Evolutionary conservation across 306 rosid species (phyloP), one percentile per base, ranked within the genome.

Genomic region (Senna siamea): DNA sequence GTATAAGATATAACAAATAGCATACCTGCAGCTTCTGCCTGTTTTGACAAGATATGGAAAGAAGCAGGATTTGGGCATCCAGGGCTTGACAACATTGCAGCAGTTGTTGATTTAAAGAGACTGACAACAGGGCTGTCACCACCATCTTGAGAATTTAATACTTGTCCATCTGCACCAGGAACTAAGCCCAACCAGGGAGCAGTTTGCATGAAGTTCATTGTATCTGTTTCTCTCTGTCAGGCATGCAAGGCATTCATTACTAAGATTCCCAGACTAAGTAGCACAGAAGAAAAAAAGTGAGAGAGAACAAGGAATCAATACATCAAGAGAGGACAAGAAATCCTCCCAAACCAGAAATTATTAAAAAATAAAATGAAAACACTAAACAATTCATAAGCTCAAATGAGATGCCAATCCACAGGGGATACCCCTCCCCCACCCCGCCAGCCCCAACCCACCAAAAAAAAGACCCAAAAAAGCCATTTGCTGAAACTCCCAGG

Each of bases 21-120:
- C 73, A 76, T 46, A 94, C 98, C 98, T 82, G 98, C 97, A 81
- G 98, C 98, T 88, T 94, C 98, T 69, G 97, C 96, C 82, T 94
- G 98, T 77, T 94, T 94, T 66, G 98, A 87, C 84, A 94, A 71
- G 78, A 86, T 88, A 62, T 82, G 89, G 89, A 89, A 94, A 76
- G 96, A 89, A 40, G 83, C 34, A 51, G 91, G 94, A 75, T 86
- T 85, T 65, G 86, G 87, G 67, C 91, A 91, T 17, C 83, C 90
- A 37, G 89, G 91, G 72, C 73, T 88, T 54, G 97, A 88, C 71
- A 83, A 85, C 79, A 89, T 84, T 37, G 94, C 92, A 84, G 88
- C 74, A 72, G 94, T 83, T 23, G 89, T 92, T 18, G 97, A 88
- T 79, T 89, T 91, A 76, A 94, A 94, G 80, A 94, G 90, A 79